A percentile compares a stretch with the other conserved stretches of the same genome.
Conservation (phyloP, 192 early-diverging fungal species). For the Backusella mclennaniae region DNA sequence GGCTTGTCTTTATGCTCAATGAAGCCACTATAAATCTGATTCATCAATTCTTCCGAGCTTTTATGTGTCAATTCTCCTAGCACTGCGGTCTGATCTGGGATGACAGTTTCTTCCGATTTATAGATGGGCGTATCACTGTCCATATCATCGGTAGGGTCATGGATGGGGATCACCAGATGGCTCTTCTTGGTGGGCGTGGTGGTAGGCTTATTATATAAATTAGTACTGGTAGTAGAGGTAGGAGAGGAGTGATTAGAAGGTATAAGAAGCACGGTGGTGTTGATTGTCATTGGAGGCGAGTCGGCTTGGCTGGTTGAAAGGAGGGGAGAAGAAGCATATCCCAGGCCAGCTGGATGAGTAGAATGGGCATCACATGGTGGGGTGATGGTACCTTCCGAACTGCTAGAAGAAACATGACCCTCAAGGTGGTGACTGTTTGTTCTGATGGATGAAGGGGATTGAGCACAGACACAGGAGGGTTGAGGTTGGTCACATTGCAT, state of each 20-base stretch:
- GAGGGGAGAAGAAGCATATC: not conserved
- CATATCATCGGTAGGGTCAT: slow-evolving; percentile 35
- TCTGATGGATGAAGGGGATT: not conserved
- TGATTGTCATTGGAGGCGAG: not conserved
- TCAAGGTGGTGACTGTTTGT: not conserved
- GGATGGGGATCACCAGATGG: slow-evolving; percentile 26
- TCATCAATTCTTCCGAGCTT: slow-evolving; percentile 37
- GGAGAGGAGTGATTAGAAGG: not conserved
- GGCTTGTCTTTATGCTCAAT: slow-evolving; percentile 1
- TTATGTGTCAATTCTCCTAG: slow-evolving; percentile 28
- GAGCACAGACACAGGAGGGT: slow-evolving; percentile 17
- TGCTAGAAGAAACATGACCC: slow-evolving; percentile 19
- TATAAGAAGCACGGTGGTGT: not conserved
- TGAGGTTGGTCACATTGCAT: slow-evolving; percentile 13
- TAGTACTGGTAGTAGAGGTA: not conserved
- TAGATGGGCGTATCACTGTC: slow-evolving; percentile 38
- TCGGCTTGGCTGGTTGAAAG: not conserved
- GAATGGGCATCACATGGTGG: not conserved
- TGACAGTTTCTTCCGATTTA: slow-evolving; percentile 17
- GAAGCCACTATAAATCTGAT: slow-evolving; percentile 36
- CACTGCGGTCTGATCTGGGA: slow-evolving; percentile 13
- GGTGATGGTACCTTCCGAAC: slow-evolving; percentile 30
- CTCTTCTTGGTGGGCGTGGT: not conserved
- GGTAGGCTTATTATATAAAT: not conserved
- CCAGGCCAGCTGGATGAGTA: slow-evolving; percentile 8